phyloP scores from a whole-genome alignment of 1,139 yeast genomes.

The Cylindricascospora bacillispora region DNA sequence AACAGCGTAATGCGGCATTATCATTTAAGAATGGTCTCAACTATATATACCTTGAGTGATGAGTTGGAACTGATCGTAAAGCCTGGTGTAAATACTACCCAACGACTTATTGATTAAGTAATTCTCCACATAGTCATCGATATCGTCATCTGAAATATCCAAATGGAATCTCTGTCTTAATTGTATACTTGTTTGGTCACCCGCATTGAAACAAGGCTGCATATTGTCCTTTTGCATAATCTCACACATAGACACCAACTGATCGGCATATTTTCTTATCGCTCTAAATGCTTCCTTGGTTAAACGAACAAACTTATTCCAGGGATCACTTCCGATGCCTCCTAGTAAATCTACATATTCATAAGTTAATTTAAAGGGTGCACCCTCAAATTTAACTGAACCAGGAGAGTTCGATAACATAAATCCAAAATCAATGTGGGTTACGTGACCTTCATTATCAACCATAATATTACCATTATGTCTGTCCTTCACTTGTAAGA shows the following conservation, averaged over 20 bases:
- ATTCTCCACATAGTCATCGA: conserved; percentile 65
- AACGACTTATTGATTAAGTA: conserved; percentile 63
- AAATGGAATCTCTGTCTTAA: conserved; percentile 71
- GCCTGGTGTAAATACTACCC: conserved; percentile 81
- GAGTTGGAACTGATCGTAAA: conserved; percentile 89
- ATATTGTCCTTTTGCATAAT: conserved; percentile 85
- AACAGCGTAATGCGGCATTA: too few relatives aligned
- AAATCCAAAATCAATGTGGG: conserved; percentile 94
- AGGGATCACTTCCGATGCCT: conserved; percentile 52
- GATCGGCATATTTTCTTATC: conserved; percentile 58
- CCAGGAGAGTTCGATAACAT: conserved; percentile 90
- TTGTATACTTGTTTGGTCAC: conserved; percentile 68
- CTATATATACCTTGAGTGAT: conserved; percentile 89
- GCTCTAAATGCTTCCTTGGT: conserved; percentile 64
- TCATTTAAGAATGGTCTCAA: conserved; percentile 17
- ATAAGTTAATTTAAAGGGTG: conserved; percentile 82
- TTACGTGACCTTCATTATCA: conserved; percentile 87
- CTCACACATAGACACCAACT: conserved; percentile 69
- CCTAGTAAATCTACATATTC: conserved; percentile 85
- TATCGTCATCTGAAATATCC: conserved; percentile 58
- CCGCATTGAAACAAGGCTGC: conserved; percentile 84
- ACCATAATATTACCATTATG: conserved; percentile 94
- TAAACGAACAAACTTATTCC: conserved; percentile 42
- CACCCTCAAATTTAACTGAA: conserved; percentile 91
- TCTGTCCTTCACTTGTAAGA: conserved; percentile 84